Base-by-base conservation (phyloP, 1,284 basidiomycete species). In the Sporisorium iseilematis-ciliati region DNA sequence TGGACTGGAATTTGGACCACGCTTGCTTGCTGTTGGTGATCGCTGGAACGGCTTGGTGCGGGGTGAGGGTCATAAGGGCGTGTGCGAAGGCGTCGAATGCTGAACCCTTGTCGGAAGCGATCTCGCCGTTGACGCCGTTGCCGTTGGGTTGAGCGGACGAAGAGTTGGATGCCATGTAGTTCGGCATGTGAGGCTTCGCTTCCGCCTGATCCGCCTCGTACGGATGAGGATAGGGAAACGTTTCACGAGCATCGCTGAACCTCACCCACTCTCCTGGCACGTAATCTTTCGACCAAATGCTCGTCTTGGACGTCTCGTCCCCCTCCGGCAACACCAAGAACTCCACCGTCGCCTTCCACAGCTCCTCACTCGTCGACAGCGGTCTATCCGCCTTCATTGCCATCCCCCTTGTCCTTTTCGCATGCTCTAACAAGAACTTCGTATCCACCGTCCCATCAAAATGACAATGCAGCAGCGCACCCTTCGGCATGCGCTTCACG, bases 381-480 rank as follows among this genome's bases (percentile, higher is more conserved):
- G 70, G 58, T 33, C 52, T n/a, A 20, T 59, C 58, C 0, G 78
- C 53, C 57, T 66, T 71, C 50, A 82, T 77, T 31, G 71, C 62
- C 68, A 80, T 78, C 6, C 31, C 40, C 7, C 53, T 48, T 4
- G 72, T 77, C 40, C 54, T 43, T 7, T 25, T 50, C 10, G 72
- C 72, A 21, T 57, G 59, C 20, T 58, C 57, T 16, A 82, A 49
- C 42, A 81, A 41, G 23, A 78, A 81, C 26, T 62, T 57, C 1
- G 71, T 65, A 31, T 80, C 75, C 18, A 81, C 77, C 1, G 77
- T 81, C 6, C 75, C 81, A 49, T 82, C 81, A 57, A 82, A 78
- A 26, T 82, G 79, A 51, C 79, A 79, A 43, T 81, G 79, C 43
- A 81, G 48, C 4, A 75, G 51, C 7, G 74, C 77, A 4, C 79